Evolutionary conservation across 768 basidiomycete genomes (phyloP), one percentile per base, ranked within the genome.

Genomic region (Calocera viscosa): DNA sequence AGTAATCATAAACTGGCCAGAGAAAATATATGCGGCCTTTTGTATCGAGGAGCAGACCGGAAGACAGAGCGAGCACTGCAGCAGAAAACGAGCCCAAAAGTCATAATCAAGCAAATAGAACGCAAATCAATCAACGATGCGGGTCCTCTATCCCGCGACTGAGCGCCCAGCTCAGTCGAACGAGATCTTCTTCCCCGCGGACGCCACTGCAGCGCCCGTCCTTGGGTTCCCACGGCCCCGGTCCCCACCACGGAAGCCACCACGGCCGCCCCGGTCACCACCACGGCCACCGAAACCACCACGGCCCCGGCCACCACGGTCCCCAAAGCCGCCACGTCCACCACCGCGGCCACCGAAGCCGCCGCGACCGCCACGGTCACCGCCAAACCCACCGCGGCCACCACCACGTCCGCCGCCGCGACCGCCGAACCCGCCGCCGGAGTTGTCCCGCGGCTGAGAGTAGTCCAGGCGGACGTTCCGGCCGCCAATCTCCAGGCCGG

Each of bases 381-480:
- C 67, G 39, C 78, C 75, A 65, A 74, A 73, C 35, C 79, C 32
- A 14, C 66, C 68, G 40, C 67, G 67, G 32, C 60, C 63, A 2
- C 38, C 32, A 24, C 66, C 68, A 63, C 67, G 67, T 32, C 60
- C 63, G 1, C 38, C 39, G 1, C 34, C 34, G 24, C 81, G 80
- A 19, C 83, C 79, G 17, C 77, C 75, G 2, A 81, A 81, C 14
- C 83, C 84, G 66, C 83, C 85, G 60, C 79, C 78, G 38, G 76
- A 75, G 71, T 91, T 89, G 32, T 69, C 74, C 72, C 90, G 80
- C 12, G 91, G 92, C 73, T 89, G 88, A 26, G 90, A 89, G 78
- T 82, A 93, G 77, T 98, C 94, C 49, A 97, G 76, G 65, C 95
- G 83, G 69, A 95, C 80, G 32, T 77, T 71, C 64, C 96, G 85